phyloP scores from a whole-genome alignment of 805 yeast species.

The Danielia oregonensis region DNA sequence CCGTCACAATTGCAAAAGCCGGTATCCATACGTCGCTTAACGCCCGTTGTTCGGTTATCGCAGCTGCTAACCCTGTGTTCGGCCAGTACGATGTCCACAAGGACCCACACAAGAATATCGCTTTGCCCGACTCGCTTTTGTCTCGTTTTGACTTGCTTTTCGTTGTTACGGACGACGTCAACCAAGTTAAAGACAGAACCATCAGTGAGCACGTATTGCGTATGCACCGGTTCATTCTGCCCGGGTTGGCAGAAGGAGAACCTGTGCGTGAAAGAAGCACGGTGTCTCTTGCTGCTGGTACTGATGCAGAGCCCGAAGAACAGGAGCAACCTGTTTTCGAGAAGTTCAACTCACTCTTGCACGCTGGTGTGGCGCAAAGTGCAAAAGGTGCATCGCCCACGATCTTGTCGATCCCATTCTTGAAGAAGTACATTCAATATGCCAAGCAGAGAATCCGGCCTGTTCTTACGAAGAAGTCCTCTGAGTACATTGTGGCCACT shows the following conservation, averaged over 20 bases:
- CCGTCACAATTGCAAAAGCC: conserved; percentile 96
- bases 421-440: conserved; percentile 89
- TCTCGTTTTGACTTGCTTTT: conserved; percentile 96
- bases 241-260: conserved; percentile 87
- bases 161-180: conserved; percentile 93
- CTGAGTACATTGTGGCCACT: conserved; percentile 73
- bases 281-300: conserved; percentile 80
- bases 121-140: conserved; percentile 90
- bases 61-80: conserved; percentile 96
- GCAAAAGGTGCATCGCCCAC: conserved; percentile 25
- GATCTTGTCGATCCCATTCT: conserved; percentile 69
- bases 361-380: conserved; percentile 60
- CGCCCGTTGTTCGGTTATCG: conserved; percentile 94
- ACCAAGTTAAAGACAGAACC: conserved; percentile 76
- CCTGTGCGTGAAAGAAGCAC: conserved; percentile 79
- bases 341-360: conserved; percentile 75
- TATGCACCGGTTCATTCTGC: conserved; percentile 86
- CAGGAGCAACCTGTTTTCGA: conserved; percentile 72
- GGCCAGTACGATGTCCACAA: conserved; percentile 96
- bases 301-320: conserved; percentile 43
- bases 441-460: conserved; percentile 89
- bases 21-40: conserved; percentile 95
- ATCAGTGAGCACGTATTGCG: conserved; percentile 93
- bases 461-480: conserved; percentile 69
- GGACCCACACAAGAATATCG: conserved; percentile 95